Percentiles rank a stretch among this genome's conserved stretches.
Conservation (phyloP, 106 monocot species). For the Dendrobium huoshanense region DNA sequence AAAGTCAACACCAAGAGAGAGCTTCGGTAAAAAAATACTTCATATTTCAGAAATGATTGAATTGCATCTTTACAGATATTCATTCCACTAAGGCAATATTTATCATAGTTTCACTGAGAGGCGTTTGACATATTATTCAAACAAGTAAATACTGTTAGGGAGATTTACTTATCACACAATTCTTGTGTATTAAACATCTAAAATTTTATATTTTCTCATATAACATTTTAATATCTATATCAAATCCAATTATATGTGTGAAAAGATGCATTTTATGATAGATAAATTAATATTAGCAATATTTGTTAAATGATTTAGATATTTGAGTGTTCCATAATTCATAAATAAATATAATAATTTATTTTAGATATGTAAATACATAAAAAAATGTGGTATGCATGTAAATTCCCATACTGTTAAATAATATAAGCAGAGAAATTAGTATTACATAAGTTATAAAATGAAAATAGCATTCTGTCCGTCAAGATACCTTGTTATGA, state of each 20-base stretch:
- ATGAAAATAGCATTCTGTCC: not conserved
- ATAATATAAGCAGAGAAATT: not conserved
- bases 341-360: too few relatives aligned
- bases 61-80: not conserved
- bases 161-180: too few relatives aligned
- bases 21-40: not conserved
- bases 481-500: constrained; percentile 77
- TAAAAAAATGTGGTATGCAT: too few relatives aligned
- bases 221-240: too few relatives aligned
- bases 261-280: too few relatives aligned
- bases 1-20: not conserved
- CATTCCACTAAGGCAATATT: not conserved
- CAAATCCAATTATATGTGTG: too few relatives aligned
- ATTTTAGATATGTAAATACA: too few relatives aligned
- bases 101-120: not conserved
- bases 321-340: too few relatives aligned
- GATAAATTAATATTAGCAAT: too few relatives aligned
- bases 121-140: not conserved
- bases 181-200: too few relatives aligned
- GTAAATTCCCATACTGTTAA: not conserved
- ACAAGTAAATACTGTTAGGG: not conserved
- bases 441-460: not conserved
- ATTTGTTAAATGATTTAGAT: too few relatives aligned
- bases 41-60: not conserved
- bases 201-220: too few relatives aligned